Evolutionary conservation across 495 filamentous ascomycete genomes (phyloP).

Genomic region (Penicillium maclennaniae): DNA sequence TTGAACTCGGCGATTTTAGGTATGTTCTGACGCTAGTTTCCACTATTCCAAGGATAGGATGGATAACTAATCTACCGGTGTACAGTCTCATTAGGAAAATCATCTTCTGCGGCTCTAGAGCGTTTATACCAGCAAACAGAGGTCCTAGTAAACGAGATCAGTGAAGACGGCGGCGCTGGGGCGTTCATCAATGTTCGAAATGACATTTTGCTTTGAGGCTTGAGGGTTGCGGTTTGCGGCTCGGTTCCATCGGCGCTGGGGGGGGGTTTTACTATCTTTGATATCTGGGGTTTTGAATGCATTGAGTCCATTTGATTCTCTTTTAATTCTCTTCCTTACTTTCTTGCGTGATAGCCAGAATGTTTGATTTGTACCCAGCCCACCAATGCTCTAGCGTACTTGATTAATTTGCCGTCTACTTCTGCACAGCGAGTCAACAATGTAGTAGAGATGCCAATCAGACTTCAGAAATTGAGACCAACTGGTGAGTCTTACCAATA

Average conservation of each 20-base stretch:
- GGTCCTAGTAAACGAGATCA: conserved; percentile 76
- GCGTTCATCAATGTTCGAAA: conserved; percentile 80
- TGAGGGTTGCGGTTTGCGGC: conserved; percentile 15
- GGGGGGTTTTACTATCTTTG: not conserved
- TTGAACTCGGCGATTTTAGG: conserved; percentile 91
- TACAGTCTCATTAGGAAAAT: conserved; percentile 84
- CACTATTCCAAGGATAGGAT: conserved; percentile 11
- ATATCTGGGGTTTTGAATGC: conserved; percentile 1
- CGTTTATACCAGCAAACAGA: conserved; percentile 82
- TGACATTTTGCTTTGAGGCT: conserved; percentile 51
- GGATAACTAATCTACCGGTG: conserved; percentile 13
- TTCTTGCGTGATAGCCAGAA: conserved; percentile 8
- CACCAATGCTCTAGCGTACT: not conserved
- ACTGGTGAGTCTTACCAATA: too few relatives aligned
- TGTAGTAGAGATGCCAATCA: too few relatives aligned
- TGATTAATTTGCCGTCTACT: not conserved
- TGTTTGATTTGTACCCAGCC: conserved; percentile 2
- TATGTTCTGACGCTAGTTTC: conserved; percentile 33
- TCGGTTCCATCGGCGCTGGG: conserved; percentile 1
- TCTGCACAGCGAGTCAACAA: too few relatives aligned
- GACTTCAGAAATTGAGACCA: too few relatives aligned
- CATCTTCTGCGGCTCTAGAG: conserved; percentile 81
- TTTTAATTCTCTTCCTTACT: not conserved
- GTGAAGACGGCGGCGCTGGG: conserved; percentile 77
- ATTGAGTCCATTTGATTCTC: not conserved